A percentile compares a stretch with the other conserved stretches of the same genome.
Conservation (phyloP, 306 rosid species). For the Glycine latifolia region DNA sequence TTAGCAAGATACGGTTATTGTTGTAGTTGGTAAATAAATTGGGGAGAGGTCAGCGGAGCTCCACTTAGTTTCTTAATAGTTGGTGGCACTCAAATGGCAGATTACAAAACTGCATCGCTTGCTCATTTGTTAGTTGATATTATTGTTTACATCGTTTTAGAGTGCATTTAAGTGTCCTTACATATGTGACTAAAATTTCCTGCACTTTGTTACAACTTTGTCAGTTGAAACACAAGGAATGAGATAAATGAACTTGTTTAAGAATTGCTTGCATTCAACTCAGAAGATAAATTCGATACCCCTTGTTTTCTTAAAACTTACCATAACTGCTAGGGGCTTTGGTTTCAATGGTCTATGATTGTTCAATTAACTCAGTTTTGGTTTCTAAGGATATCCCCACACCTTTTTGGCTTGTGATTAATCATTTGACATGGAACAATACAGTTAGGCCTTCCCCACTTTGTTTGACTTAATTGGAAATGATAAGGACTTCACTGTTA, state of each 20-base stretch:
- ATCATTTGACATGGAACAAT: neutral
- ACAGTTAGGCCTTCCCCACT: neutral
- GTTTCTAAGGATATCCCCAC: neutral
- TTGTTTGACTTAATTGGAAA: neutral
- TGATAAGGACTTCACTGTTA: neutral
- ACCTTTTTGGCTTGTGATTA: neutral
- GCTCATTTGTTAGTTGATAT: neutral
- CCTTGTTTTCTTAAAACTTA: neutral
- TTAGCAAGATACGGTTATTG: neutral
- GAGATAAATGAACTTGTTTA: neutral
- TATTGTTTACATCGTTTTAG: neutral
- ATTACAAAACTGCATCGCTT: neutral
- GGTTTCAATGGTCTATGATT: neutral
- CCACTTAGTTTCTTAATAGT: neutral
- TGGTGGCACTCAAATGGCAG: neutral
- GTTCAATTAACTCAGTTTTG: slow-evolving; percentile 1
- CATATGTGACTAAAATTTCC: neutral
- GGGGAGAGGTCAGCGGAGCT: neutral
- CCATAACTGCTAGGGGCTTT: neutral
- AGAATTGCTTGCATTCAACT: neutral
- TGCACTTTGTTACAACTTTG: neutral
- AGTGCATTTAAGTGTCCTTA: slow-evolving; percentile 11
- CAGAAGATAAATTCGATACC: neutral
- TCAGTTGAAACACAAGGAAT: neutral
- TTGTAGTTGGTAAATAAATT: neutral